Conservation (phyloP, 1,139 yeast genomes). For the Wickerhamomyces sp. region DNA sequence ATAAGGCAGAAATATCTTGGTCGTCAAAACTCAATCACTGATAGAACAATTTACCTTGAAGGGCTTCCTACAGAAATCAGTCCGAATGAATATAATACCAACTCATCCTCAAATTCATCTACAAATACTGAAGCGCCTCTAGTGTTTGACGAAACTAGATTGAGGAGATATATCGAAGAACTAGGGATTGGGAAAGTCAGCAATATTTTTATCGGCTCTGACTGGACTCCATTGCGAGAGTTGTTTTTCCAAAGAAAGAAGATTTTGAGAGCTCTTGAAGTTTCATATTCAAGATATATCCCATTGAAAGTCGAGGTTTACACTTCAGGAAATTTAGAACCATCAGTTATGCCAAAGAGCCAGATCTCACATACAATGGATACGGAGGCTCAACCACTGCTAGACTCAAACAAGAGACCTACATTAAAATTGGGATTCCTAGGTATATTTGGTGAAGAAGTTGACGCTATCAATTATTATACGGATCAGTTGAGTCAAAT, state of each 20-base stretch:
- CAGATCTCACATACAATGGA: neutral
- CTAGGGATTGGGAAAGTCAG: conserved; percentile 58
- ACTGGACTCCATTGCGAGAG: conserved; percentile 46
- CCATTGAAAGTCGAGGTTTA: conserved; percentile 40
- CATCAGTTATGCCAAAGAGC: conserved; percentile 19
- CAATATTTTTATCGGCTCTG: conserved; percentile 49
- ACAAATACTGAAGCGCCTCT: neutral
- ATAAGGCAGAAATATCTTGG: conserved; percentile 76
- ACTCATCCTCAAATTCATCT: conserved; percentile 14
- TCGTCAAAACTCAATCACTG: conserved; percentile 76
- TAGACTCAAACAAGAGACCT: conserved; percentile 31
- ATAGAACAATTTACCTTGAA: conserved; percentile 71
- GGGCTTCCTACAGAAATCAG: conserved; percentile 71
- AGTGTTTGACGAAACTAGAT: conserved; percentile 32
- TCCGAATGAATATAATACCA: conserved; percentile 32
- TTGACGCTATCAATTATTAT: conserved; percentile 63
- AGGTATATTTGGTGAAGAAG: conserved; percentile 51
- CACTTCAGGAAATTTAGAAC: conserved; percentile 21
- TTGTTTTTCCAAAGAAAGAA: conserved; percentile 35
- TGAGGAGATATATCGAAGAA: conserved; percentile 53
- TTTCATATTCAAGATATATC: conserved; percentile 39
- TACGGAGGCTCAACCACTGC: conserved; percentile 12
- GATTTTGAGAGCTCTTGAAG: conserved; percentile 38
- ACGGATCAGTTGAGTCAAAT: conserved; percentile 49
- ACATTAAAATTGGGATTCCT: conserved; percentile 36